Conservation (phyloP, 345 rosid species). For the Arabidopsis suecica region DNA sequence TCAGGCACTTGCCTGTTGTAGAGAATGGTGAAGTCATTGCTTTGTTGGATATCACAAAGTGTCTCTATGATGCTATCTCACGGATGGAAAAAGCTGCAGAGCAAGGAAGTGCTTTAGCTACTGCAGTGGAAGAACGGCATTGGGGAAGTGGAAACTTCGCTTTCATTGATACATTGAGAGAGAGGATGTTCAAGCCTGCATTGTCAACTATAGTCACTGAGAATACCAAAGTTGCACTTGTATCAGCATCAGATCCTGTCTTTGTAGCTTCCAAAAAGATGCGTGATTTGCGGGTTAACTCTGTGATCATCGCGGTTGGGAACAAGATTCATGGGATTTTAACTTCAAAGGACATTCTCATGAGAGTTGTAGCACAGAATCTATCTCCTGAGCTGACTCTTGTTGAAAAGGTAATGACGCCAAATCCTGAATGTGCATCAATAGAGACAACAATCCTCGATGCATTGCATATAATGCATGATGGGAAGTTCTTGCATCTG, state of each 20-base stretch:
- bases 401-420: constrained; percentile 97
- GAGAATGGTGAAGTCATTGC: constrained; percentile 99
- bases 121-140: constrained; percentile 94
- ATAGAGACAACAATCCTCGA: constrained; percentile 88
- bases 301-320: constrained; percentile 68
- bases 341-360: constrained; percentile 92
- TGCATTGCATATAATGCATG: constrained; percentile 94
- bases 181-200: constrained; percentile 90
- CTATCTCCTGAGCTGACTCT: constrained; percentile 86
- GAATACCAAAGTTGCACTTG: constrained; percentile 72
- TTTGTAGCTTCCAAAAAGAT: constrained; percentile 82
- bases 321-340: constrained; percentile 84
- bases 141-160: constrained; percentile 69
- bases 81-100: constrained; percentile 96
- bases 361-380: constrained; percentile 97
- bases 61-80: constrained; percentile 93
- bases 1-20: constrained; percentile 95
- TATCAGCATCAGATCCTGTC: constrained; percentile 83
- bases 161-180: constrained; percentile 88
- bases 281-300: constrained; percentile 78
- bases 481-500: constrained; percentile 94
- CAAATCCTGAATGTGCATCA: constrained; percentile 82
- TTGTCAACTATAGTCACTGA: constrained; percentile 84
- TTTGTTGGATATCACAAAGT: constrained; percentile 84
- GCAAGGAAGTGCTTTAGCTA: constrained; percentile 92